These are phyloP conservation scores for Babesia microti DNA, from an alignment of 169 alveolate genomes.

Conservation along the genomic window DNA sequence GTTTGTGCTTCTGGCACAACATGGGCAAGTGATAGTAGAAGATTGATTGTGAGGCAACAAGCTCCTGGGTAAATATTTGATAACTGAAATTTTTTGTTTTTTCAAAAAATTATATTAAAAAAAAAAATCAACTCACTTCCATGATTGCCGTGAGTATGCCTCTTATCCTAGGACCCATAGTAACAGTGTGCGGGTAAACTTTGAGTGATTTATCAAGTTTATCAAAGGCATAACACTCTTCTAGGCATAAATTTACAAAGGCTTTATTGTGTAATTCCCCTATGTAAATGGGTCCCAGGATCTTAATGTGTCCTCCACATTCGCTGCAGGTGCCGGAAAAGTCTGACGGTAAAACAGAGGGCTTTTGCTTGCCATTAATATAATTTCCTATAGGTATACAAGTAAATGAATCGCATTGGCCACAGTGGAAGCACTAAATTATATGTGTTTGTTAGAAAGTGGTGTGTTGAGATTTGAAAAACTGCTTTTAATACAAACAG, in stretches of 20 bases:
- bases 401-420: too few species aligned
- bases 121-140: conserved; percentile 15
- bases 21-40: conserved; percentile 26
- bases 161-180: conserved; percentile 17
- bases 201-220: conserved; percentile 14
- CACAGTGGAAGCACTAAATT: too few species aligned
- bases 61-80: conserved; percentile 9
- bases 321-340: conserved; percentile 51
- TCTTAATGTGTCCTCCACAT: conserved; percentile 62
- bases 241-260: conserved; percentile 41
- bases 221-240: conserved; percentile 3
- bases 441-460: too few species aligned
- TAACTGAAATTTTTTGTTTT: too few species aligned
- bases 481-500: too few species aligned
- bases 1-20: conserved; percentile 32
- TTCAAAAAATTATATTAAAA: too few species aligned
- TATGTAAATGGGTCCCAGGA: conserved; percentile 69
- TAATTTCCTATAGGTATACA: too few species aligned
- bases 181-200: conserved; percentile 10
- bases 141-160: conserved; percentile 29
- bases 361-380: conserved; percentile 19
- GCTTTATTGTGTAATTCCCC: conserved; percentile 60
- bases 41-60: conserved; percentile 24
- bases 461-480: too few species aligned
- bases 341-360: conserved; percentile 21